A percentile compares a stretch with the other conserved stretches of the same genome.
These are phyloP conservation scores for Chlorella sp. DNA, from an alignment of 139 green algal species.

Conservation along the genomic window DNA sequence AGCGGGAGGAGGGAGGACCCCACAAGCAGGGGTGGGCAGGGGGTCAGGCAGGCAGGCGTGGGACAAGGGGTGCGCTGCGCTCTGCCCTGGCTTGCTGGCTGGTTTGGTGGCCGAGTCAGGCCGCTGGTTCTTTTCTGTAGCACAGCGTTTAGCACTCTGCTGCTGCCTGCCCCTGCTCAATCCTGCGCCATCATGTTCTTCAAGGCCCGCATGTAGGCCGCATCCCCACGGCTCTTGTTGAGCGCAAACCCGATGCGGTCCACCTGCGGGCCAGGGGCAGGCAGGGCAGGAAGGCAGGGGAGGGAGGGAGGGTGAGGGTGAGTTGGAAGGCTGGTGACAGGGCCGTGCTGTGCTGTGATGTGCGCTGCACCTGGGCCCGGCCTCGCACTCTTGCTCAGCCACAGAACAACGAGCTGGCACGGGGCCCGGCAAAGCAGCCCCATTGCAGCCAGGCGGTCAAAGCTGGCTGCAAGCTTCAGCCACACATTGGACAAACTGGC, in stretches of 20 bases:
- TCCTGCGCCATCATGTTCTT: conserved; percentile 41
- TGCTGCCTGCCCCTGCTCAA: neutral
- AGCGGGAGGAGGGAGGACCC: too few relatives aligned
- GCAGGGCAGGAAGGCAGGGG: neutral
- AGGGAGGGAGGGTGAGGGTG: neutral
- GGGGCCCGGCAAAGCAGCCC: too few relatives aligned
- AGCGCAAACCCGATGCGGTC: conserved; percentile 56
- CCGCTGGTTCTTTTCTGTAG: too few relatives aligned
- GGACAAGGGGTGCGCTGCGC: neutral
- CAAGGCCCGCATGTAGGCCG: conserved; percentile 39
- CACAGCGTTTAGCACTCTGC: neutral
- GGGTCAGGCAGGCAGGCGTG: neutral
- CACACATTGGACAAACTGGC: too few relatives aligned
- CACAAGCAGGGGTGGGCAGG: too few relatives aligned
- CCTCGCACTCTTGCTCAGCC: neutral
- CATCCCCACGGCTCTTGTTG: conserved; percentile 45
- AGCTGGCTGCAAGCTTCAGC: too few relatives aligned
- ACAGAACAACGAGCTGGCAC: neutral
- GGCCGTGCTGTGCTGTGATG: neutral
- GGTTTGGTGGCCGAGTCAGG: neutral
- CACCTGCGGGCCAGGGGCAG: neutral
- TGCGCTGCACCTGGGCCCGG: neutral
- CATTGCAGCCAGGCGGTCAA: too few relatives aligned
- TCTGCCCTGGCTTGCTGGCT: neutral
- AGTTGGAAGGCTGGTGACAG: neutral